Conservation (phyloP, 2,329 filamentous ascomycete species). For the Immersiporthe knoxdaviesiana region DNA sequence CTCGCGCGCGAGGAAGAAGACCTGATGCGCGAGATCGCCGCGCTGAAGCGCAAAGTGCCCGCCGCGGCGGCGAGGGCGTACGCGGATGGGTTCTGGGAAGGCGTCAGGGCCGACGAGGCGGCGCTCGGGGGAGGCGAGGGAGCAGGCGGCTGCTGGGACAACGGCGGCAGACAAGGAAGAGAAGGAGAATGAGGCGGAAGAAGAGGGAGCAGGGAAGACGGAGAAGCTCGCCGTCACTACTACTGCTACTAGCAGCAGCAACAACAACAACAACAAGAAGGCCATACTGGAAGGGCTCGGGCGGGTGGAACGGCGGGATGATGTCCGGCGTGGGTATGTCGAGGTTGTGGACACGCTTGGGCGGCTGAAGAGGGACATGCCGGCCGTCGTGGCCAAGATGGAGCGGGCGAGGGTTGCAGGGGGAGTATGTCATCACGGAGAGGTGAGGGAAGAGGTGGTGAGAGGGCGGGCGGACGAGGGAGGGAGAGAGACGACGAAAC, state of each 20-base stretch:
- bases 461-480: too few species aligned
- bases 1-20: conserved; percentile 66
- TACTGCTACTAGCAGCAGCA: too few species aligned
- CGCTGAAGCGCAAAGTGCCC: conserved; percentile 59
- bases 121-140: conserved; percentile 40
- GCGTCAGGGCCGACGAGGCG: conserved; percentile 52
- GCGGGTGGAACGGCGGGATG: conserved; percentile 49
- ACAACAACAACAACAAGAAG: conserved; percentile 11
- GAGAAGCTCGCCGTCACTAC: conserved; percentile 7
- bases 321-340: conserved; percentile 51
- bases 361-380: conserved; percentile 62
- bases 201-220: conserved; percentile 31
- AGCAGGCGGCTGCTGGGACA: conserved; percentile 26
- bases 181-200: conserved; percentile 30
- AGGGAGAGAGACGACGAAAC: neutral
- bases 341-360: conserved; percentile 55
- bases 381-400: conserved; percentile 65
- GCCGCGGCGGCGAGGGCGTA: conserved; percentile 47
- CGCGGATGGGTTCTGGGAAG: conserved; percentile 45
- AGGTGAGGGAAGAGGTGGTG: conserved; percentile 33
- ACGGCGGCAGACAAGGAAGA: conserved; percentile 19
- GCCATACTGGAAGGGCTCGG: conserved; percentile 37
- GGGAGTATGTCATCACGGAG: conserved; percentile 58
- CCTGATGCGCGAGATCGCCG: conserved; percentile 65
- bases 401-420: conserved; percentile 65